Base-by-base conservation (phyloP, 129 eudicot species). In the Dittrichia graveolens region DNA sequence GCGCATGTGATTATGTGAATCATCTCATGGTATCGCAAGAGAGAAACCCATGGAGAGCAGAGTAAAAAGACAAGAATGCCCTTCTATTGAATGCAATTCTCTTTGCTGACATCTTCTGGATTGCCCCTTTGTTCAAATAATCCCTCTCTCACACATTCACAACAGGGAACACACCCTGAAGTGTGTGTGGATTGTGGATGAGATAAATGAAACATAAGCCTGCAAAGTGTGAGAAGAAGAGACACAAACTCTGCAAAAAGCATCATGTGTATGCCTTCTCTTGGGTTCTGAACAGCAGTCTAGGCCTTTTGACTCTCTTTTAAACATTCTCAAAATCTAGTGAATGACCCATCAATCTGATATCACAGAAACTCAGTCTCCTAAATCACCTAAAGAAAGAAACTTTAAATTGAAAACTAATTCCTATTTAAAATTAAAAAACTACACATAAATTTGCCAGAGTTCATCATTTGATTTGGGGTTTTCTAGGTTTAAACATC, bases 301-400 rank as follows among this genome's bases (percentile, higher is more conserved):
- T 52, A 73, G 61, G 54, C 63, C 62, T 74, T 74, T 63, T 74
- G 62, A 63, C 78, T 54, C 63, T 13, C n/a, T 39, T 46, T 49
- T 16, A 61, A 48, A 61, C 8, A 74, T 74, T 74, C 71, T 49
- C 71, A 39, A 74, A 74, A 74, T 74, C 78, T 74, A n/a, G 64
- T 74, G 78, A 74, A 74, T 74, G 78, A 74, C 72, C 71, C 53
- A 63, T 74, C 78, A 74, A 50, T 74, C 78, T 74, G 72, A 63
- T 65, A 38, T 63, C 50, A 40, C 78, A 61, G 70, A 64, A 61
- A 55, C n/a, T n/a, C n/a, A n/a, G n/a, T n/a, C n/a, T n/a, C n/a
- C 67, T 24, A 54, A 38, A 38, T 73, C 60, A 73, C 52, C 46
- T 74, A 74, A 40, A 74, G 35, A 39, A 49, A 50, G 78, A 48